These are phyloP conservation scores for Cephalotrichum gorgonifer DNA, from an alignment of 2,329 filamentous ascomycete genomes.

Conservation along the genomic window DNA sequence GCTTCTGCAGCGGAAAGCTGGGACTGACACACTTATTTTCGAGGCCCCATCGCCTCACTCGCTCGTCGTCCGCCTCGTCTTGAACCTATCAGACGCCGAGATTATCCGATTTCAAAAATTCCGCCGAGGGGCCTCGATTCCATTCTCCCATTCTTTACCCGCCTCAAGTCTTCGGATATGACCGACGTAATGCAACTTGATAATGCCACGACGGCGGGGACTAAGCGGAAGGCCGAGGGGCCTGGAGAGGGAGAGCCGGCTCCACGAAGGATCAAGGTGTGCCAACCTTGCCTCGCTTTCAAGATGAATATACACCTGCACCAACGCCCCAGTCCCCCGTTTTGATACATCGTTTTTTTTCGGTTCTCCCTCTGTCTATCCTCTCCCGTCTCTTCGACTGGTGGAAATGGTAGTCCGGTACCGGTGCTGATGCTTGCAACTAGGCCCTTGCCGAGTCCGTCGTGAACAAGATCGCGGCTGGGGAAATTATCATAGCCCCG, in stretches of 20 bases:
- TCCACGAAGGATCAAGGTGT: slow-evolving; percentile 37
- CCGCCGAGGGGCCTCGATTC: too few species aligned
- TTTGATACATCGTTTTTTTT: background rate
- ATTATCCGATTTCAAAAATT: too few species aligned
- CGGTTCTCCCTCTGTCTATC: background rate
- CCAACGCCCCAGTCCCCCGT: background rate
- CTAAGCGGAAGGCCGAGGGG: slow-evolving; percentile 38
- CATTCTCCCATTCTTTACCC: too few species aligned
- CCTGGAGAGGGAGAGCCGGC: slow-evolving; percentile 24
- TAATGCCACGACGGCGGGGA: slow-evolving; percentile 26
- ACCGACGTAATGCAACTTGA: slow-evolving; percentile 32
- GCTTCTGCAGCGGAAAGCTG: too few species aligned
- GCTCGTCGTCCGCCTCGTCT: too few species aligned
- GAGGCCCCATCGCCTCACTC: too few species aligned
- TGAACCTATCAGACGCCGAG: too few species aligned
- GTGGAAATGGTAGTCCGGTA: too few species aligned
- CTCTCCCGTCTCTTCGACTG: background rate
- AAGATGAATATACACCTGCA: background rate
- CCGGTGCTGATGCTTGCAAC: background rate
- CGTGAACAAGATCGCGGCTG: slow-evolving; percentile 96
- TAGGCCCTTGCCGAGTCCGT: slow-evolving; percentile 84
- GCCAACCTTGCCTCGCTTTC: background rate
- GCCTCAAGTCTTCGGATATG: too few species aligned
- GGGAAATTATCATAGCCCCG: slow-evolving; percentile 95
- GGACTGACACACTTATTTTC: too few species aligned